Evolutionary conservation across 139 green algal genomes (phyloP).

Genomic region (Chlamydomonas sphaeroides): DNA sequence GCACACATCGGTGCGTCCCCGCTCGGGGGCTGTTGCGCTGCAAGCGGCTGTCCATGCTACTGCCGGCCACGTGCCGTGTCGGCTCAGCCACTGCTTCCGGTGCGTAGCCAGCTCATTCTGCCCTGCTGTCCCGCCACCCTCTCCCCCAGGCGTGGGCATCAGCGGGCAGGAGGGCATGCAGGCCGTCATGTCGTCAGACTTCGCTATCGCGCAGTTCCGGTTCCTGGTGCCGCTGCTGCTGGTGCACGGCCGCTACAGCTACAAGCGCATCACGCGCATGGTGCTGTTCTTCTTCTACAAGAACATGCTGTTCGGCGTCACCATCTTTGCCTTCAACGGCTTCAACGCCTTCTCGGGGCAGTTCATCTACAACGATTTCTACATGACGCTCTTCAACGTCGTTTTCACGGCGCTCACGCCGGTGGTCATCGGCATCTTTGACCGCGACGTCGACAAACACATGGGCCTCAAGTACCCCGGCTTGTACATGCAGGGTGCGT

Average conservation of each 20-base stretch:
- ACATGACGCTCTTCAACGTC: constrained; percentile 86
- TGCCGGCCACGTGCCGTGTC: too few relatives aligned
- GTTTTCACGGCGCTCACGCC: constrained; percentile 75
- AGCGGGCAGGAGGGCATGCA: constrained; percentile 96
- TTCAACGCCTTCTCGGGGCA: constrained; percentile 76
- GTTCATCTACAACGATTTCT: constrained; percentile 81
- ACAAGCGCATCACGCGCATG: constrained; percentile 88
- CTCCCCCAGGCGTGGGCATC: constrained; percentile 88
- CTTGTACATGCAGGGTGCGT: constrained; percentile 59
- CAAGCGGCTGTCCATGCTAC: too few relatives aligned
- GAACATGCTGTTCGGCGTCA: constrained; percentile 89
- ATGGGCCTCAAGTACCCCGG: constrained; percentile 57
- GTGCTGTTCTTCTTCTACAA: constrained; percentile 85
- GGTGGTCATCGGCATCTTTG: constrained; percentile 73
- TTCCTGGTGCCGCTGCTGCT: constrained; percentile 87
- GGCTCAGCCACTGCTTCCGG: too few relatives aligned
- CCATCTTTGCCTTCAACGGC: constrained; percentile 81
- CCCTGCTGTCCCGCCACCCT: too few relatives aligned
- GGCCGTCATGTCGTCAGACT: constrained; percentile 93
- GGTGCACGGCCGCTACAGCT: constrained; percentile 83
- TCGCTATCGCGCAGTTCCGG: constrained; percentile 96
- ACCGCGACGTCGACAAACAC: constrained; percentile 70
- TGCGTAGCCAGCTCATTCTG: too few relatives aligned
- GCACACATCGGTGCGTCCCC: constrained; percentile 61
- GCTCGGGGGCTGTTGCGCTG: too few relatives aligned